Conservation (phyloP, 2,329 filamentous ascomycete species). For the Lecanosticta acicola region DNA sequence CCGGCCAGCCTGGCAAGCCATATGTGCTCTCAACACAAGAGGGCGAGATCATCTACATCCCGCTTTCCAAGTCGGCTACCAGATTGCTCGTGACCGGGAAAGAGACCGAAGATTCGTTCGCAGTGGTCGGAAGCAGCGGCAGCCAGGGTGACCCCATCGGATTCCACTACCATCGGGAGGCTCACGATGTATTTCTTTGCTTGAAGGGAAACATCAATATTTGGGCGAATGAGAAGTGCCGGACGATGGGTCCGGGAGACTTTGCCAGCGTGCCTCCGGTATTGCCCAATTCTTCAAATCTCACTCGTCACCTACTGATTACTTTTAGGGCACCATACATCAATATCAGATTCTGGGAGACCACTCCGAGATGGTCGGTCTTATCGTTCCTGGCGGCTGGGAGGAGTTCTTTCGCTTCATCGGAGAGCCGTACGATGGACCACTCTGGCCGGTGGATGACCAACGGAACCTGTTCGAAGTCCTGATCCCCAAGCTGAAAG, state of each 20-base stretch:
- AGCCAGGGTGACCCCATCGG: constrained; percentile 45
- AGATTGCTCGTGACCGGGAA: constrained; percentile 49
- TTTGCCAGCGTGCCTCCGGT: constrained; percentile 56
- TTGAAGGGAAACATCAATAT: constrained; percentile 52
- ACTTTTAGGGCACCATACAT: constrained; percentile 46
- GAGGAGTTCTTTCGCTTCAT: constrained; percentile 57
- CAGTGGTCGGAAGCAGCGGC: constrained; percentile 48
- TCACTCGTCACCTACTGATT: constrained; percentile 3
- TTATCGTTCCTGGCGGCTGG: constrained; percentile 56
- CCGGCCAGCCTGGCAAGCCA: constrained; percentile 19
- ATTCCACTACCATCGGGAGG: constrained; percentile 53
- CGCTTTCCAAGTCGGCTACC: constrained; percentile 49
- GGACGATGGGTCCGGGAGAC: constrained; percentile 51
- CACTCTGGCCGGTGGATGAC: constrained; percentile 46
- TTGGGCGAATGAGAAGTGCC: constrained; percentile 53
- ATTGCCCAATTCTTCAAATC: constrained; percentile 14
- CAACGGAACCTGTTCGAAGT: constrained; percentile 47
- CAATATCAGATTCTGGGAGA: constrained; percentile 52
- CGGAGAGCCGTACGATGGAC: constrained; percentile 47
- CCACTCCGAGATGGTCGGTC: constrained; percentile 50
- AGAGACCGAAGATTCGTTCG: constrained; percentile 48
- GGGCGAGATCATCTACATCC: constrained; percentile 49
- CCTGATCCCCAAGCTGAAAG: constrained; percentile 52
- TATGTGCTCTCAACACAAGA: constrained; percentile 33
- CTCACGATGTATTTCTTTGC: constrained; percentile 54